phyloP scores from a whole-genome alignment of 495 filamentous ascomycete species.

The Amniculicola lignicola region DNA sequence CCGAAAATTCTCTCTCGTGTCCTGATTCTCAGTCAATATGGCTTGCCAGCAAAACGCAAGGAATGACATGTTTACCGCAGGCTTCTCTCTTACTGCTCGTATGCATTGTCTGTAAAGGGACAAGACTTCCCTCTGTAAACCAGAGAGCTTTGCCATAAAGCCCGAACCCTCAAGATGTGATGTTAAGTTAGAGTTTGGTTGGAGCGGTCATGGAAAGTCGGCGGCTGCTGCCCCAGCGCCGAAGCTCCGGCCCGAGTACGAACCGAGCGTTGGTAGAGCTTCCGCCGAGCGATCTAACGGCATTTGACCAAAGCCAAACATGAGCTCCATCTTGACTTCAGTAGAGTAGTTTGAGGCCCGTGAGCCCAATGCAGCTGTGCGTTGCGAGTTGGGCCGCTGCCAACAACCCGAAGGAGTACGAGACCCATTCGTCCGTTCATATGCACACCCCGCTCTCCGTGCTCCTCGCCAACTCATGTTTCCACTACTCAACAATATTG shows the following conservation, averaged over 20 bases:
- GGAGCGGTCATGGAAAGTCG: not conserved
- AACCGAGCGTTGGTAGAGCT: not conserved
- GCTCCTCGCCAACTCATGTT: conserved; percentile 9
- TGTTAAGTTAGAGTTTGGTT: too few relatives aligned
- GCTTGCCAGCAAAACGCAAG: conserved; percentile 17
- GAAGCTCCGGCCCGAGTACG: not conserved
- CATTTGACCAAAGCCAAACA: conserved; percentile 8
- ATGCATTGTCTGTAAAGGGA: conserved; percentile 83
- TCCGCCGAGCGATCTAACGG: conserved; percentile 6
- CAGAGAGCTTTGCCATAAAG: conserved; percentile 63
- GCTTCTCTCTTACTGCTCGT: conserved; percentile 76
- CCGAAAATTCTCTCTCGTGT: conserved; percentile 53
- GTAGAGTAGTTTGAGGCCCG: too few relatives aligned
- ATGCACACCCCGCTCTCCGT: conserved; percentile 13
- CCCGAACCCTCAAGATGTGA: too few relatives aligned
- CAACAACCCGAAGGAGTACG: too few relatives aligned
- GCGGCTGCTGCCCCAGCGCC: too few relatives aligned
- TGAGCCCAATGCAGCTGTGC: too few relatives aligned
- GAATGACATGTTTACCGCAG: conserved; percentile 51
- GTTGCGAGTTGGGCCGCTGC: too few relatives aligned
- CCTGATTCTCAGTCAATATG: conserved; percentile 40
- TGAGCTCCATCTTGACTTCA: not conserved
- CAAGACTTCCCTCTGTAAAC: conserved; percentile 87
- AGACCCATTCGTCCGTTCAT: too few relatives aligned
- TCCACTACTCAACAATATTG: too few relatives aligned